A percentile compares a stretch with the other conserved stretches of the same genome.
Evolutionary conservation across 768 basidiomycete species (phyloP).

Genomic region (Megacollybia marginata): DNA sequence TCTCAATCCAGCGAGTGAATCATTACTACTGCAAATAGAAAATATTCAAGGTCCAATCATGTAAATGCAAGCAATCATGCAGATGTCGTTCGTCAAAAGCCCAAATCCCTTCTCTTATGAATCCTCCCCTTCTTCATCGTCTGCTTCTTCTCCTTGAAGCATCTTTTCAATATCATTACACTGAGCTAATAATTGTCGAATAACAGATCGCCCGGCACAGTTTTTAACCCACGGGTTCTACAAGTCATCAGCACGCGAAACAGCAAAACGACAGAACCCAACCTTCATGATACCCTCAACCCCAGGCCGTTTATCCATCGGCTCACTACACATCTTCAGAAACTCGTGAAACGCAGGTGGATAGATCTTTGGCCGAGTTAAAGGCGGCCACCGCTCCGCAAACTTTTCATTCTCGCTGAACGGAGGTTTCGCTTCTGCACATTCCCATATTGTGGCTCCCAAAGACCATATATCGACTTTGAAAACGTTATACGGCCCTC

Average conservation of each 20-base stretch:
- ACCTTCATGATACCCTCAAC: conserved; percentile 56
- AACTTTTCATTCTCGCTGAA: conserved; percentile 55
- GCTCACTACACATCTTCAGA: conserved; percentile 57
- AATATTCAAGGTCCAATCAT: too few species aligned
- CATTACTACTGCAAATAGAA: too few species aligned
- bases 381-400: conserved; percentile 56
- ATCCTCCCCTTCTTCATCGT: neutral
- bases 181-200: conserved; percentile 57
- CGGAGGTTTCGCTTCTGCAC: conserved; percentile 68
- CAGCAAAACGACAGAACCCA: neutral
- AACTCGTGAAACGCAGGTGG: conserved; percentile 72
- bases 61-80: too few species aligned
- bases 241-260: conserved; percentile 1
- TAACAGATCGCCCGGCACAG: conserved; percentile 61
- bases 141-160: conserved; percentile 20
- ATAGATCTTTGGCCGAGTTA: conserved; percentile 50
- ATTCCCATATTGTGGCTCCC: conserved; percentile 80
- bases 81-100: too few species aligned
- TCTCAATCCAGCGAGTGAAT: too few species aligned
- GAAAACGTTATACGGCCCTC: conserved; percentile 65
- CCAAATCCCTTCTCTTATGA: neutral
- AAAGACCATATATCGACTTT: conserved; percentile 79
- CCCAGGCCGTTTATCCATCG: conserved; percentile 45
- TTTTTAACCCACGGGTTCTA: conserved; percentile 62
- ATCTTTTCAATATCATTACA: conserved; percentile 61